These are phyloP conservation scores for Colletotrichum agaves DNA, from an alignment of 2,329 filamentous ascomycete species.

Conservation along the genomic window DNA sequence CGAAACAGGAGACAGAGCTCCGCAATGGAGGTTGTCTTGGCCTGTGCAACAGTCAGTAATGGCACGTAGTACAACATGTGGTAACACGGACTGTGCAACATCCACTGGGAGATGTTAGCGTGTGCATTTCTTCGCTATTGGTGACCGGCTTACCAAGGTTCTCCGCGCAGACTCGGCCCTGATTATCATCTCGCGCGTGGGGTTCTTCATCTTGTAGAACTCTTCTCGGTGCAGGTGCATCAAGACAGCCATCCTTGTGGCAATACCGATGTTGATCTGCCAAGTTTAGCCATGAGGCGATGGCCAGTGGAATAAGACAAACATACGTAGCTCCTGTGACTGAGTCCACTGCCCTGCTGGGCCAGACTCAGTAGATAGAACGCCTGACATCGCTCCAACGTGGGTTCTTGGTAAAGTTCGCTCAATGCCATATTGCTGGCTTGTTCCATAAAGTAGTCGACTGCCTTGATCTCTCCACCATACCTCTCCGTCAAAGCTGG, in stretches of 20 bases:
- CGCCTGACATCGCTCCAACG: slow-evolving; percentile 65
- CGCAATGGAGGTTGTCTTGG: slow-evolving; percentile 67
- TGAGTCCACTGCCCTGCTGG: slow-evolving; percentile 66
- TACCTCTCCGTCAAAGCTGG: slow-evolving; percentile 59
- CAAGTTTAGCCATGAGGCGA: slow-evolving; percentile 38
- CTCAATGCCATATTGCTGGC: slow-evolving; percentile 58
- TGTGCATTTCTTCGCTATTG: background rate
- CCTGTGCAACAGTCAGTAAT: slow-evolving; percentile 42
- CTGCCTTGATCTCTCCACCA: slow-evolving; percentile 61
- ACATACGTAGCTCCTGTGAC: slow-evolving; percentile 65
- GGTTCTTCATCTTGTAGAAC: slow-evolving; percentile 57
- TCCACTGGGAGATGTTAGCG: slow-evolving; percentile 56
- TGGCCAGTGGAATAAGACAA: background rate
- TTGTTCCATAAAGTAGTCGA: slow-evolving; percentile 64
- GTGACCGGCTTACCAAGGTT: slow-evolving; percentile 57
- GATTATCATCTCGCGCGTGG: slow-evolving; percentile 57
- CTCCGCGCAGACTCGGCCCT: slow-evolving; percentile 66
- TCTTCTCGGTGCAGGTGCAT: slow-evolving; percentile 67
- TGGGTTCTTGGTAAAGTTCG: slow-evolving; percentile 64
- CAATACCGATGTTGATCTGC: slow-evolving; percentile 66
- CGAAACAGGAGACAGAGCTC: slow-evolving; percentile 61
- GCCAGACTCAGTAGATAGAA: slow-evolving; percentile 69
- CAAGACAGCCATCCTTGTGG: slow-evolving; percentile 65
- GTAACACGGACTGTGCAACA: slow-evolving; percentile 60
- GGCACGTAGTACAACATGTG: background rate